Evolutionary conservation across 2,329 filamentous ascomycete genomes (phyloP).

Genomic region (Colletotrichum viniferum): DNA sequence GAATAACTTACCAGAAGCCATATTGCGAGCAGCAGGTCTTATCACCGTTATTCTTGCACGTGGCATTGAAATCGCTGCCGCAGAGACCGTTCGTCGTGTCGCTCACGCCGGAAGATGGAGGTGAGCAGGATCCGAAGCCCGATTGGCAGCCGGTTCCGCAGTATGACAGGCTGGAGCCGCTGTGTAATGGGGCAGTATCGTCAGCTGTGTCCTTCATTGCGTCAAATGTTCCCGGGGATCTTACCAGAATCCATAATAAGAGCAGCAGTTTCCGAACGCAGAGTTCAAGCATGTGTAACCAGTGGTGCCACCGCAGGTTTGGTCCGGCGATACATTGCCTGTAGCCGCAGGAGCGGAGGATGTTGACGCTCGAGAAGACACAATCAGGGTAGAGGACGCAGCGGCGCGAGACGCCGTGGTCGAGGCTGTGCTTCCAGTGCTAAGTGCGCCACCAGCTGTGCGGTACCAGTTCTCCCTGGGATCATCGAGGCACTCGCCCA

Average conservation of each 20-base stretch:
- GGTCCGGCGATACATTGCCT: conserved; percentile 34
- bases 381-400: not conserved
- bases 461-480: conserved; percentile 58
- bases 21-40: conserved; percentile 40
- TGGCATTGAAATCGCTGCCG: conserved; percentile 32
- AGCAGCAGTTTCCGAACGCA: conserved; percentile 43
- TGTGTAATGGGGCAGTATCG: conserved; percentile 17
- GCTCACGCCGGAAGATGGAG: conserved; percentile 23
- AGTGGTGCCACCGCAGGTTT: conserved; percentile 38
- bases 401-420: not conserved
- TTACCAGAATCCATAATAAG: conserved; percentile 44
- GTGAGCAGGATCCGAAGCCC: conserved; percentile 37
- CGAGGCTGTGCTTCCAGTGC: conserved; percentile 1
- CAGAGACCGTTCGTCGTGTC: conserved; percentile 42
- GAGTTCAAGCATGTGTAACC: conserved; percentile 41
- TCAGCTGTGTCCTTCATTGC: conserved; percentile 1
- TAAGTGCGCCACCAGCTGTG: conserved; percentile 19
- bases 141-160: conserved; percentile 43
- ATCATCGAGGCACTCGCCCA: conserved; percentile 63
- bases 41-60: conserved; percentile 33
- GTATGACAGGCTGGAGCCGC: conserved; percentile 34
- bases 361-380: not conserved
- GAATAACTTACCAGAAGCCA: conserved; percentile 37
- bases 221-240: conserved; percentile 5
- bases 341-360: conserved; percentile 4